Evolutionary conservation across 495 filamentous ascomycete genomes (phyloP).

Genomic region (Penicillium subrubescens): DNA sequence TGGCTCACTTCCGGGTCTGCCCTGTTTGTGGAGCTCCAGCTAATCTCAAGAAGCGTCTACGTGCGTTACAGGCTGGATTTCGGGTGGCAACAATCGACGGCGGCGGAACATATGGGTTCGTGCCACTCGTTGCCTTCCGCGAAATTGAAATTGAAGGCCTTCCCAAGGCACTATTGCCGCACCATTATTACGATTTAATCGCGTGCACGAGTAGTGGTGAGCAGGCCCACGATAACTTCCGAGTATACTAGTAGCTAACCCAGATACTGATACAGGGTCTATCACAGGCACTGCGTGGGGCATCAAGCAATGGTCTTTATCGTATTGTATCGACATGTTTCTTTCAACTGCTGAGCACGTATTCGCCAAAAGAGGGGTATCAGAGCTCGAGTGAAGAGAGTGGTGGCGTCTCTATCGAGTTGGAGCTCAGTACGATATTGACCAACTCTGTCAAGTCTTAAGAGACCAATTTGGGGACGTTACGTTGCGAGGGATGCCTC

Average conservation of each 20-base stretch:
- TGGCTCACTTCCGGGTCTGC: not conserved
- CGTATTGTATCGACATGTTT: conserved; percentile 1
- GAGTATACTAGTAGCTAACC: not conserved
- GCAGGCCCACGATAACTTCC: not conserved
- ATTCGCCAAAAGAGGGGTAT: not conserved
- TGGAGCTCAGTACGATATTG: not conserved
- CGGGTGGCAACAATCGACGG: conserved; percentile 8
- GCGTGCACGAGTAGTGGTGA: conserved; percentile 2
- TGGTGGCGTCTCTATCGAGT: not conserved
- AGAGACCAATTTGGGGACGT: not conserved
- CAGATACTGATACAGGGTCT: not conserved
- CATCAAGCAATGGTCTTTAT: not conserved
- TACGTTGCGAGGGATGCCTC: not conserved
- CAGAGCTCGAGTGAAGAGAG: not conserved
- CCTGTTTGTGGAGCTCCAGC: not conserved
- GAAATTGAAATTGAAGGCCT: not conserved
- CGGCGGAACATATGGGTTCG: not conserved
- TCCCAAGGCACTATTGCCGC: not conserved
- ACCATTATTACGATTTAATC: conserved; percentile 5
- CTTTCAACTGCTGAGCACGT: not conserved
- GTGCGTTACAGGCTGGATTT: conserved; percentile 3
- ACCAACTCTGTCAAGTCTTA: not conserved
- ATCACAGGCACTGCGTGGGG: not conserved
- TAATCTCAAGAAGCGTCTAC: not conserved
- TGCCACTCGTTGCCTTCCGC: not conserved